These are phyloP conservation scores for Lophiostoma macrostomum DNA, from an alignment of 495 filamentous ascomycete genomes.

Conservation along the genomic window DNA sequence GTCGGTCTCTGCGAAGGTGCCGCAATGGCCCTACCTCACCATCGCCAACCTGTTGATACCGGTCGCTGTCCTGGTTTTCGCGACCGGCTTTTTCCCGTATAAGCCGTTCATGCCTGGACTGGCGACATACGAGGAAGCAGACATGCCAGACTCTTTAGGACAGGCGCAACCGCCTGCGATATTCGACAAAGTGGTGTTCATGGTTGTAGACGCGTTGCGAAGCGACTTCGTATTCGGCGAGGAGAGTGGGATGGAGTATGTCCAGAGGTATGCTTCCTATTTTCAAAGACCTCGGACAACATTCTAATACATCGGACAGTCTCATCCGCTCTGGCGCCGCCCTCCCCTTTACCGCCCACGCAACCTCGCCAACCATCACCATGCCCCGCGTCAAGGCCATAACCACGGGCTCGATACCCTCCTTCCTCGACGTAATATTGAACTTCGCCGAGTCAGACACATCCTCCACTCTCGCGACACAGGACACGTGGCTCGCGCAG, in stretches of 20 bases:
- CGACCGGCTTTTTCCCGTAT: slow-evolving; percentile 93
- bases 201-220: slow-evolving; percentile 89
- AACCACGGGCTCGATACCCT: slow-evolving; percentile 92
- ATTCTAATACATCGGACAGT: slow-evolving; percentile 49
- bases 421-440: slow-evolving; percentile 93
- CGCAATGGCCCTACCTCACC: slow-evolving; percentile 14
- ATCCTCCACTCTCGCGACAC: slow-evolving; percentile 73
- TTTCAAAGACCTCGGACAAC: background rate
- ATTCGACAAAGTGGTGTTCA: slow-evolving; percentile 91
- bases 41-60: slow-evolving; percentile 73
- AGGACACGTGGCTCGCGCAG: slow-evolving; percentile 95
- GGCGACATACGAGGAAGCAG: slow-evolving; percentile 52
- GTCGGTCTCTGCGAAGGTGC: slow-evolving; percentile 12
- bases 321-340: slow-evolving; percentile 79
- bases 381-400: slow-evolving; percentile 98
- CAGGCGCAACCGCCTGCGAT: slow-evolving; percentile 50
- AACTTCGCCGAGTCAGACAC: slow-evolving; percentile 96
- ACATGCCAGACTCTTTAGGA: slow-evolving; percentile 4
- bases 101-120: slow-evolving; percentile 87
- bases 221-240: slow-evolving; percentile 93
- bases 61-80: slow-evolving; percentile 75
- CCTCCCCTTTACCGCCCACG: slow-evolving; percentile 91
- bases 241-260: slow-evolving; percentile 79
- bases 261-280: slow-evolving; percentile 64
- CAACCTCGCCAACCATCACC: slow-evolving; percentile 93